Evolutionary conservation across 2,329 filamentous ascomycete genomes (phyloP).

Genomic region (Neophaeococcomyces aloes): DNA sequence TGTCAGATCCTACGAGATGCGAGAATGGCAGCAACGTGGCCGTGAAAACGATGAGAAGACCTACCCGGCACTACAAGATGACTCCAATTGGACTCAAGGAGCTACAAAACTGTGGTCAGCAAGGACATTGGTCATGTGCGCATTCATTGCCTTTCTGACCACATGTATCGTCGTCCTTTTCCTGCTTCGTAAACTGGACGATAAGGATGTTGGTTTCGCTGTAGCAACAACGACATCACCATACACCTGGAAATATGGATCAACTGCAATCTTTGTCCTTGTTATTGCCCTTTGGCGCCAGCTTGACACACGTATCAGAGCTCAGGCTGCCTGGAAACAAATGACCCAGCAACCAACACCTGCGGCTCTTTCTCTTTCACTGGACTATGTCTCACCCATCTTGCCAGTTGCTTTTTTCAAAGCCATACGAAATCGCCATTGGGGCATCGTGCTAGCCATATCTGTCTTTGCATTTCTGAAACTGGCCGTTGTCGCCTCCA

Average conservation of each 20-base stretch:
- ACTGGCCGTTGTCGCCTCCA: conserved; percentile 7
- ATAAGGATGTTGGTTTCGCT: too few relatives aligned
- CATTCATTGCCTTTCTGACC: too few relatives aligned
- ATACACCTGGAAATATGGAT: conserved; percentile 19
- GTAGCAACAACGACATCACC: conserved; percentile 16
- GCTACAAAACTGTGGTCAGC: too few relatives aligned
- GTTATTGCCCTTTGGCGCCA: conserved; percentile 25
- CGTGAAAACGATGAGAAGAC: too few relatives aligned
- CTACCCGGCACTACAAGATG: too few relatives aligned
- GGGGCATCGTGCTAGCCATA: conserved; percentile 23
- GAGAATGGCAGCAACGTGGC: too few relatives aligned
- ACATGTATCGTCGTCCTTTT: too few relatives aligned
- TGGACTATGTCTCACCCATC: conserved; percentile 27
- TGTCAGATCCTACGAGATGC: too few relatives aligned
- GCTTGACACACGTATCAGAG: conserved; percentile 26
- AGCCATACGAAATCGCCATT: conserved; percentile 25
- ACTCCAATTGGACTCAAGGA: too few relatives aligned
- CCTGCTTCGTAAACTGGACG: too few relatives aligned
- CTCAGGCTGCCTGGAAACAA: conserved; percentile 26
- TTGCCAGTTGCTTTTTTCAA: conserved; percentile 22
- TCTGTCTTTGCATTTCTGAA: conserved; percentile 24
- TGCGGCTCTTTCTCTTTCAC: conserved; percentile 22
- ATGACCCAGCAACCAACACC: conserved; percentile 21
- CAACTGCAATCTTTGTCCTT: conserved; percentile 24
- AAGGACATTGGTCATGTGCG: too few relatives aligned